Evolutionary conservation across 2,329 filamentous ascomycete species (phyloP).

Genomic region (Aspergillus proliferans): DNA sequence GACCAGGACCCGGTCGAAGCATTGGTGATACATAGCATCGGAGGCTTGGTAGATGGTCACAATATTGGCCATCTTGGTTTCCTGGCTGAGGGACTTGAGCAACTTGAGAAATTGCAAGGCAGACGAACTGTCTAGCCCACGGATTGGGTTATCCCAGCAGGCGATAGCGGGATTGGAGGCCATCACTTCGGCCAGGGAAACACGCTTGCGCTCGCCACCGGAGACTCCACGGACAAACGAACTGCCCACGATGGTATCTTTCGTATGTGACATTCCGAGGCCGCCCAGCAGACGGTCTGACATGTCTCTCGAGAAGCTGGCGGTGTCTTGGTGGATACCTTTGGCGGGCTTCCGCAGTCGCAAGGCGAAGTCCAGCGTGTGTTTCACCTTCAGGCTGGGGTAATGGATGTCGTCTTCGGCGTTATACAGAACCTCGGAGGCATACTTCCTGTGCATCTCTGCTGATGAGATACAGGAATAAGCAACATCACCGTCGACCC

Average conservation of each 20-base stretch:
- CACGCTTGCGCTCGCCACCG: slow-evolving; percentile 72
- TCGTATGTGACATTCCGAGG: slow-evolving; percentile 52
- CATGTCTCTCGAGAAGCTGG: too few relatives aligned
- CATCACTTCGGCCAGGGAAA: slow-evolving; percentile 79
- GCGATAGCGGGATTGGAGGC: slow-evolving; percentile 65
- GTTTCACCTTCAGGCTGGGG: slow-evolving; percentile 76
- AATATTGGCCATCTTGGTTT: slow-evolving; percentile 77
- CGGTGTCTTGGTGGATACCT: slow-evolving; percentile 61
- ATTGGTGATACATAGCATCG: slow-evolving; percentile 67
- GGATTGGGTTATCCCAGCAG: slow-evolving; percentile 70
- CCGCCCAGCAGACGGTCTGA: slow-evolving; percentile 53
- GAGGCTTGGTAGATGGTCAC: slow-evolving; percentile 82
- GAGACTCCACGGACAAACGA: slow-evolving; percentile 73
- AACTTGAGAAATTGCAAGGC: slow-evolving; percentile 63
- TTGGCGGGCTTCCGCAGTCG: slow-evolving; percentile 36
- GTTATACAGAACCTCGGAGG: slow-evolving; percentile 80
- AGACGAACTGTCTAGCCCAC: slow-evolving; percentile 62
- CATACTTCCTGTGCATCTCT: slow-evolving; percentile 64
- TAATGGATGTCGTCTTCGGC: slow-evolving; percentile 82
- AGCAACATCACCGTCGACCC: slow-evolving; percentile 62
- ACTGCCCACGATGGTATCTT: slow-evolving; percentile 77
- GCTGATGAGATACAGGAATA: slow-evolving; percentile 69
- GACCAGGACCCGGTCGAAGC: slow-evolving; percentile 76
- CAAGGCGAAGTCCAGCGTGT: slow-evolving; percentile 78
- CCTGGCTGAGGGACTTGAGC: slow-evolving; percentile 72